Percentiles rank a stretch among this genome's conserved stretches.
These are phyloP conservation scores for Nadsonia commutata DNA, from an alignment of 1,139 yeast genomes.

Conservation along the genomic window DNA sequence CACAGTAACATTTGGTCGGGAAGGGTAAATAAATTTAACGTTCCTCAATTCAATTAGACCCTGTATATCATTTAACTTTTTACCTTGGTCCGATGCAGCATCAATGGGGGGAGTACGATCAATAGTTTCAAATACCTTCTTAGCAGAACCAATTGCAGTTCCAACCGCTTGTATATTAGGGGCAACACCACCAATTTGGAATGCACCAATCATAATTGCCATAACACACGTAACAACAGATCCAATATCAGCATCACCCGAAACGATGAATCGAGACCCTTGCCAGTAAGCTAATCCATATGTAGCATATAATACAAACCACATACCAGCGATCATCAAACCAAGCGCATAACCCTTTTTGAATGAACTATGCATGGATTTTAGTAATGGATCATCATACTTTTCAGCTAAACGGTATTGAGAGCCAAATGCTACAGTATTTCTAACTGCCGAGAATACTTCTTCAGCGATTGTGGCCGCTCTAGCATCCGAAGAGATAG, in stretches of 20 bases:
- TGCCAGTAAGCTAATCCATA: constrained; percentile 32
- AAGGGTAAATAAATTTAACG: constrained; percentile 71
- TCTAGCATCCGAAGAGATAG: constrained; percentile 21
- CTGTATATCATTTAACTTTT: constrained; percentile 22
- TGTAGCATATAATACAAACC: constrained; percentile 23
- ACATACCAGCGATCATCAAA: constrained; percentile 24
- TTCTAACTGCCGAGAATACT: constrained; percentile 27
- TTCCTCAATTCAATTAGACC: constrained; percentile 48
- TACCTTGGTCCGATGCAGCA: constrained; percentile 17
- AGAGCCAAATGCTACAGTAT: constrained; percentile 30
- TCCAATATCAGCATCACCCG: constrained; percentile 22
- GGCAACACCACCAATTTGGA: constrained; percentile 27
- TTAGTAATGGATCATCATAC: constrained; percentile 21
- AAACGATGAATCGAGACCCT: constrained; percentile 26
- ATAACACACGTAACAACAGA: constrained; percentile 23
- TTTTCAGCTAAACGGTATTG: constrained; percentile 24
- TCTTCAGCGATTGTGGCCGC: constrained; percentile 32
- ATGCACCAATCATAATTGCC: constrained; percentile 29
- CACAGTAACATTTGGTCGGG: constrained; percentile 62
- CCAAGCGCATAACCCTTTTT: constrained; percentile 22
- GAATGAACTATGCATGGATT: constrained; percentile 18
- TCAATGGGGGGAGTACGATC: constrained; percentile 28
- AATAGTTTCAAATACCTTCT: constrained; percentile 28
- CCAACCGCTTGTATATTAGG: constrained; percentile 27
- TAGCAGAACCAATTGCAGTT: constrained; percentile 27